phyloP scores from a whole-genome alignment of 345 rosid species.

The Kandelia obovata region DNA sequence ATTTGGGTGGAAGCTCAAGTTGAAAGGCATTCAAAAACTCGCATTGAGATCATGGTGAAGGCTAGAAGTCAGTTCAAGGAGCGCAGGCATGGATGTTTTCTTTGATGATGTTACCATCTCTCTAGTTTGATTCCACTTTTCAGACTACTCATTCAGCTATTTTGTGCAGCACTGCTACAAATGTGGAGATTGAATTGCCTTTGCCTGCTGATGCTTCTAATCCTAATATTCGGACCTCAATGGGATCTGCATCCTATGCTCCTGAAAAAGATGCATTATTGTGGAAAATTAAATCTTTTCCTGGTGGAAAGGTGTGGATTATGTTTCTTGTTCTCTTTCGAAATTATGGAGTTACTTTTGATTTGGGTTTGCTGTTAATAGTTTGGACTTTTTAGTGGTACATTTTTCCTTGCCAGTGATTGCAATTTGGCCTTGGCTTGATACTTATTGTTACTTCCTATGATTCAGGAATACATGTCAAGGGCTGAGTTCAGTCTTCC shows the following conservation, averaged over 20 bases:
- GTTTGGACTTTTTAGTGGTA: neutral
- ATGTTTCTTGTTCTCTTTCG: neutral
- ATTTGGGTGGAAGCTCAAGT: conserved; percentile 97
- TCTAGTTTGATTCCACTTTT: neutral
- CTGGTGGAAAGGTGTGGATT: conserved; percentile 69
- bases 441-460: conserved; percentile 6
- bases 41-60: conserved; percentile 80
- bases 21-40: conserved; percentile 88
- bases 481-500: conserved; percentile 83
- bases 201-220: conserved; percentile 83
- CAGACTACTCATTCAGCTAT: neutral
- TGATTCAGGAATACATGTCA: conserved; percentile 74
- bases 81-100: conserved; percentile 52
- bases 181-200: conserved; percentile 64
- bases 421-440: neutral
- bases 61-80: conserved; percentile 95
- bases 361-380: neutral
- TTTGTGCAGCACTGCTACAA: conserved; percentile 56
- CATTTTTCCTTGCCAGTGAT: neutral
- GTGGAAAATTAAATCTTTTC: conserved; percentile 76
- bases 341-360: neutral
- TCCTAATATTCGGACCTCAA: conserved; percentile 81
- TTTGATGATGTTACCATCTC: neutral
- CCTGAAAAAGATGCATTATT: conserved; percentile 74
- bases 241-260: conserved; percentile 90